Percentiles rank a stretch among this genome's conserved stretches.
Evolutionary conservation across 2,329 filamentous ascomycete species (phyloP).

Genomic region (Aspergillus unguis): DNA sequence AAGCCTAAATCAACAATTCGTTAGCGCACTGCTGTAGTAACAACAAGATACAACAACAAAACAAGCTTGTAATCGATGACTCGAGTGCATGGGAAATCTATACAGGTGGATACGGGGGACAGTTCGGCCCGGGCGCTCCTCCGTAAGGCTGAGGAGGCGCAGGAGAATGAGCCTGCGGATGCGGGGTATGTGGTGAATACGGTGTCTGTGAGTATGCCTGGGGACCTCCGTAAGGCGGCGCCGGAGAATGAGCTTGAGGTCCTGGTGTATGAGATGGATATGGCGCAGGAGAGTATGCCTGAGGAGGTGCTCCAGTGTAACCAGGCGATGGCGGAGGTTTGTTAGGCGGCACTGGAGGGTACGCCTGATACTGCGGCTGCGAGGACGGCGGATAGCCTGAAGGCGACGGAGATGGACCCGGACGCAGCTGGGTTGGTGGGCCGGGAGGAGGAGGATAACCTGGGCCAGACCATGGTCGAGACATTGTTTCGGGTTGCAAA

Average conservation of each 20-base stretch:
- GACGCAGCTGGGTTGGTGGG: slow-evolving; percentile 27
- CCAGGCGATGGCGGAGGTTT: slow-evolving; percentile 25
- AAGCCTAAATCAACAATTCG: slow-evolving; percentile 14
- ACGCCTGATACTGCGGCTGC: slow-evolving; percentile 36
- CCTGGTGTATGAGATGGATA: slow-evolving; percentile 29
- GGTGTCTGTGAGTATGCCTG: slow-evolving; percentile 41
- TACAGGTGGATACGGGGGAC: slow-evolving; percentile 37
- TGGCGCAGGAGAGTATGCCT: slow-evolving; percentile 41
- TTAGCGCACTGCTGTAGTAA: background rate
- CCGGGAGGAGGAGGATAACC: slow-evolving; percentile 26
- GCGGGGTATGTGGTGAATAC: slow-evolving; percentile 30
- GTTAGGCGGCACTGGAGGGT: slow-evolving; percentile 31
- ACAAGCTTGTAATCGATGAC: background rate
- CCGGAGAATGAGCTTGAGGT: slow-evolving; percentile 26
- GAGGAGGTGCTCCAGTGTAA: slow-evolving; percentile 27
- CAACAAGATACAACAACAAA: slow-evolving; percentile 1
- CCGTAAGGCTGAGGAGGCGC: slow-evolving; percentile 36
- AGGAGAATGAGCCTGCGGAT: slow-evolving; percentile 24
- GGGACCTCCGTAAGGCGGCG: slow-evolving; percentile 27
- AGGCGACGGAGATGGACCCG: slow-evolving; percentile 34
- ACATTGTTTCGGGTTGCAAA: slow-evolving; percentile 30
- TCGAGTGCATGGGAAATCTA: slow-evolving; percentile 22
- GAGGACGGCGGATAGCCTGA: slow-evolving; percentile 28
- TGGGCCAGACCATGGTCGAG: slow-evolving; percentile 34
- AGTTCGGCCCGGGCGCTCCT: slow-evolving; percentile 28